Evolutionary conservation across 441 rosid genomes (phyloP), one percentile per base, ranked within the genome.

Genomic region (Croton setiger): DNA sequence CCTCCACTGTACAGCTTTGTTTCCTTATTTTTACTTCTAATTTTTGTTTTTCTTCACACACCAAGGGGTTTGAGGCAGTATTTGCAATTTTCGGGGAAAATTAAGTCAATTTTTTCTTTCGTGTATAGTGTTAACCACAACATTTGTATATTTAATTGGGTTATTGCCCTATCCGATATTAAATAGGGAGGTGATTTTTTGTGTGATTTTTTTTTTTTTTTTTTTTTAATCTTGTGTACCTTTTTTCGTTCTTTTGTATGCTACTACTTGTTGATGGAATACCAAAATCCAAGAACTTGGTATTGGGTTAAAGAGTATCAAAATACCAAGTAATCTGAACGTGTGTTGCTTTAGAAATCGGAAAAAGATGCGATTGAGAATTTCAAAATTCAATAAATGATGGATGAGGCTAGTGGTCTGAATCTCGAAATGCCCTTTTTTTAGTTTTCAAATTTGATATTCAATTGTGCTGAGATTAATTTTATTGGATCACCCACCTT

Each of bases 1-100:
- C 43, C 43, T 64, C 18, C 47, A 15, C 47, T 84, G 86, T 82
- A 82, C 85, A 84, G 87, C 70, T 64, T 73, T 52, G 56, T 47
- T 72, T 51, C 20, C 53, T 17, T 41, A 39, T 8, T 69, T 0
- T 44, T 8, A 51, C 45, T 23, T 70, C 6, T 56, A 0, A 12
- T 15, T 57, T 23, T 36, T 11, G 17, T 63, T 56, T 39, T 49
- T 44, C 21, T 51, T 44, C n/a, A 37, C 23, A 9, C 41, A 8
- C 63, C 41, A 36, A 43, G n/a, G 44, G 44, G 21, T 14, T 55
- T 55, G 69, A 44, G 67, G 67, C 48, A 18, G 67, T 47, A 52
- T 72, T 43, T 43, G n/a, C 36, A 31, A 8, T 53, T 72, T 72
- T 21, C 63, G 23, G 33, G 66, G 56, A 36, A 72, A 6, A 47